Evolutionary conservation across 371 early-diverging fungal species (phyloP), one percentile per base, ranked within the genome.

Genomic region (Syncephalastrum contaminatum): DNA sequence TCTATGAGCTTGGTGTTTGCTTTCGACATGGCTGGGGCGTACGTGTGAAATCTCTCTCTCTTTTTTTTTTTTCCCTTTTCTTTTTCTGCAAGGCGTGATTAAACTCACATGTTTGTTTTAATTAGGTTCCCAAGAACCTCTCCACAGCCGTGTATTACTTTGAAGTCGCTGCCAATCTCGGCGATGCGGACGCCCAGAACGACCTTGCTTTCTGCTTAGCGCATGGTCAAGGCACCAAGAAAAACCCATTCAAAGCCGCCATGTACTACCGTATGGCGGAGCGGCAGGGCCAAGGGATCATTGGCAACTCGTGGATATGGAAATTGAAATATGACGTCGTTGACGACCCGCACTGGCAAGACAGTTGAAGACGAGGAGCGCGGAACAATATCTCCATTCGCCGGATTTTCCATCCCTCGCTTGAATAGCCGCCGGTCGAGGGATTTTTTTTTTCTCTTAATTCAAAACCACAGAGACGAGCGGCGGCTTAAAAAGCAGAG

Each of bases 11-110:
- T 3, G 93, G 90, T 14, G 78, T 91, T 15, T 68, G 70, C 60
- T 96, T 92, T 72, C 84, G 88, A 24, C 94, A 95, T 69, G 97
- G 95, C 15, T 96, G 97, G 97, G 97, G 97, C 39, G 94, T 88
- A 18, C 58, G 62, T 60, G 24, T 56, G 24, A 1, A 12, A 16
- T 40, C 22, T n/a, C n/a, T n/a, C 22, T 47, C 25, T 25, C 5
- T 25, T 25, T 25, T 25, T 5, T 5, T 44, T 44, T 8, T 30
- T 30, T 30, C 2, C 2, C 12, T 30, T 8, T 30, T 30, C 2
- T 0, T 30, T 30, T 30, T 30, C 36, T 30, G 36, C 36, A 30
- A 30, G 36, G 10, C 36, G 36, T 12, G 36, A 30, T 44, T 16
- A 19, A 44, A 44, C 16, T 44, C 43, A 19, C 13, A n/a, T 50